Evolutionary conservation across 2,329 filamentous ascomycete genomes (phyloP), one percentile per base, ranked within the genome.

Genomic region (Xylariaceae sp.): DNA sequence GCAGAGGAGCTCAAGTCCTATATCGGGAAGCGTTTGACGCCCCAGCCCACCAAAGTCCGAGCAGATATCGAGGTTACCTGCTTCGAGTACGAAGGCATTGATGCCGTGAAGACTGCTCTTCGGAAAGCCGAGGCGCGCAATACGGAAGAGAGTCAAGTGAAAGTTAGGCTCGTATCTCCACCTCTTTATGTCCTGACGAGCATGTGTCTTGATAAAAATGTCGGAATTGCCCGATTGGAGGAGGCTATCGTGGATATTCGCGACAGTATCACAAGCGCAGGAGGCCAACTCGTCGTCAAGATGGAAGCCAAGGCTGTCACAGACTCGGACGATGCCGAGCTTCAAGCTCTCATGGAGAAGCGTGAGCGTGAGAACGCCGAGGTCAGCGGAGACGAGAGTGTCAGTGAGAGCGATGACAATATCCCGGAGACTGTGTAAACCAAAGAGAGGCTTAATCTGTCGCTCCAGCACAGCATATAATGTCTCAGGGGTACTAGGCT

Each of bases 241-340:
- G 86, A 90, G 68, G 90, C 94, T 16, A 99, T 99, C 65, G 80
- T 88, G 67, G 89, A 92, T 65, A 92, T 99, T 66, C 82, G 87
- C 65, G 81, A 77, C 68, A 91, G 81, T 72, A 99, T 99, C 70
- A 83, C 85, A 69, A 78, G 74, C 43, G 82, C 88, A 0, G 88
- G 88, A 50, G 94, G 94, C 57, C 85, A 84, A 68, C 87, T 92
- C 68, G 81, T 86, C 41, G 87, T 96, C 65, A 96, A 95, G 84
- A 99, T 99, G 94, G 92, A 94, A 67, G 94, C 94, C 63, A 97
- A 97, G 85, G 94, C 95, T 4, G 94, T 99, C 58, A 99, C 94
- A 1, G 95, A 97, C 80, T 95, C 91, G 72, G 95, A 99, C 67
- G 94, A 99, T 69, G 94, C 92, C 22, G 92, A 96, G 74, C 80